These are phyloP conservation scores for Fagopyrum homotropicum DNA, from an alignment of 148 eudicot species.

Conservation along the genomic window DNA sequence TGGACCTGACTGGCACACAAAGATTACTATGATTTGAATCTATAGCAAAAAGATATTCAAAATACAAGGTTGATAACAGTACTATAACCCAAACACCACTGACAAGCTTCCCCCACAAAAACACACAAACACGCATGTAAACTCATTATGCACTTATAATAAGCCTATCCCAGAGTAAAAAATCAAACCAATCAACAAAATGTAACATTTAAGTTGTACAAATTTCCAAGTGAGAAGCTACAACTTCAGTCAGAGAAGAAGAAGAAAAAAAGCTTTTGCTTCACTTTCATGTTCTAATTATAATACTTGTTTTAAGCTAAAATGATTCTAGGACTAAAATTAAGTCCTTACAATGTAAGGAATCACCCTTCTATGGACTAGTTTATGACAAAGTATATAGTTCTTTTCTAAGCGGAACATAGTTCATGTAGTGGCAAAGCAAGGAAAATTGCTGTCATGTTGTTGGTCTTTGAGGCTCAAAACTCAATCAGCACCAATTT, in stretches of 20 bases:
- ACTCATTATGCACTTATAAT: not conserved
- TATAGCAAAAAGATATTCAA: not conserved
- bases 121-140: not conserved
- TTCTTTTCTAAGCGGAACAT: not conserved
- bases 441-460: not conserved
- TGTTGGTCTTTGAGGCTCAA: not conserved
- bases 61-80: not conserved
- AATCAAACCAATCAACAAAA: not conserved
- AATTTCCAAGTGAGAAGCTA: not conserved
- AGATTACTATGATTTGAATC: too few relatives aligned
- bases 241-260: not conserved
- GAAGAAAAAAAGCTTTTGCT: not conserved
- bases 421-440: not conserved
- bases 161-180: not conserved
- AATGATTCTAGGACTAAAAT: not conserved
- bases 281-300: not conserved
- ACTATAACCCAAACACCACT: too few relatives aligned
- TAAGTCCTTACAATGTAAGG: not conserved
- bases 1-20: not conserved
- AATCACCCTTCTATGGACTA: not conserved
- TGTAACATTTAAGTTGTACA: not conserved
- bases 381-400: not conserved
- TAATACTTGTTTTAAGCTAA: not conserved
- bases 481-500: not conserved
- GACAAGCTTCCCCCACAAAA: not conserved